Evolutionary conservation across 352 stramenopile species (phyloP), one percentile per base, ranked within the genome.

Genomic region (Phytopythium delawarense): DNA sequence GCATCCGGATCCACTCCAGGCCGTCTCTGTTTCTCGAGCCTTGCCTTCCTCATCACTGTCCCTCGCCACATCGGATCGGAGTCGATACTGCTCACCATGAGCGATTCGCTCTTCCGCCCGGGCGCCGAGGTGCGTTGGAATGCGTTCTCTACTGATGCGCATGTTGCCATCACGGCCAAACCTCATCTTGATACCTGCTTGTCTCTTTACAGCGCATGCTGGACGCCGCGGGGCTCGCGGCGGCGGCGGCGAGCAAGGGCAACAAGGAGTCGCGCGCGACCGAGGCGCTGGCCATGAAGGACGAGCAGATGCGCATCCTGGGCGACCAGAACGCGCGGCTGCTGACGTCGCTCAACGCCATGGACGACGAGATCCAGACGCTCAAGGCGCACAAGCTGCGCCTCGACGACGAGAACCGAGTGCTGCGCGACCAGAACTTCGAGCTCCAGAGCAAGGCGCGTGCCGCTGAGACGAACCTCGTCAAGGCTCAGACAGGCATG

Each of bases 231-330:
- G 65, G 55, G 18, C 57, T 83, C 57, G 67, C 86, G 53, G 69
- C 62, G 6, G 67, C 74, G 11, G 78, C 89, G 75, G 63, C 66
- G 25, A 70, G 78, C 59, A 91, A 91, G 57, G 82, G 80, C 59
- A 94, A 76, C 59, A 90, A 96, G 54, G 92, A 98, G 65, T 88
- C 84, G 12, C 87, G 92, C 28, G 86, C 93, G 13, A 84, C 85
- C 40, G 91, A 98, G 61, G 91, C 93, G n/a, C 78, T 98, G 32
- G 84, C 86, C 42, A 98, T 98, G 89, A 98, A 98, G 68, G 94
- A 98, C 73, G 92, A 98, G 71, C 95, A 98, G 69, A 76, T 98
- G 71, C 82, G 89, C 52, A 98, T 98, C 61, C 78, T 98, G n/a
- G 91, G 89, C 39, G 87, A 97, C 52, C 93, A 98, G 69, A 98